phyloP scores from a whole-genome alignment of 2,329 filamentous ascomycete genomes.

The Chaetomiaceae sp. region DNA sequence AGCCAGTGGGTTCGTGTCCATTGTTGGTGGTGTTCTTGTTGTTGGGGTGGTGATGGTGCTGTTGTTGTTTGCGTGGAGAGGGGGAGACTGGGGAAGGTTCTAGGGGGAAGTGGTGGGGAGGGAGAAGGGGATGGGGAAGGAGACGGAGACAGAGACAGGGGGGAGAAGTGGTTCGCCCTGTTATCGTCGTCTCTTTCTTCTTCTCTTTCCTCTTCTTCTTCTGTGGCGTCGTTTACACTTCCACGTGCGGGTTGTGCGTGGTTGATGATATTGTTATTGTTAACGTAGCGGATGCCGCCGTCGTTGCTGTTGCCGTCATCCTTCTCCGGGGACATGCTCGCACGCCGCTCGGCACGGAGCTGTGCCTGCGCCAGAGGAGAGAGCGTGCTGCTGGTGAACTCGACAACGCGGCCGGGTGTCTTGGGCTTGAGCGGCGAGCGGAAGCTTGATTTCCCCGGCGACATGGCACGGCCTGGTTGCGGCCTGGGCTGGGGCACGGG shows the following conservation, averaged over 20 bases:
- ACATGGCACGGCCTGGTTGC: constrained; percentile 47
- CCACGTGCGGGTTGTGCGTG: background rate
- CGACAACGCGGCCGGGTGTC: constrained; percentile 54
- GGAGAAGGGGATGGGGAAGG: background rate
- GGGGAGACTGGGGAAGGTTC: background rate
- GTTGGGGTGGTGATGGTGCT: constrained; percentile 2
- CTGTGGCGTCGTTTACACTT: too few species aligned
- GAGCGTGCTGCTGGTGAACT: constrained; percentile 49
- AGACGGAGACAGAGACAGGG: background rate
- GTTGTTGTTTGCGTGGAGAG: constrained; percentile 7
- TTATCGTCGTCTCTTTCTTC: too few species aligned
- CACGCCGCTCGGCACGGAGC: constrained; percentile 23
- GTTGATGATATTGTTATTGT: too few species aligned
- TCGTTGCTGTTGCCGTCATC: background rate
- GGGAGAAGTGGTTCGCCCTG: constrained; percentile 14
- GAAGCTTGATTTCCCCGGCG: constrained; percentile 53
- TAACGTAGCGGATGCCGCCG: too few species aligned
- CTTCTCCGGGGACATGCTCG: constrained; percentile 2
- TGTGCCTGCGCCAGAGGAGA: constrained; percentile 42
- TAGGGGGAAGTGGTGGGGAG: background rate
- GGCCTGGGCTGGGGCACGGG: constrained; percentile 42
- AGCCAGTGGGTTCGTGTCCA: constrained; percentile 53
- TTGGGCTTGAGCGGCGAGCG: constrained; percentile 54
- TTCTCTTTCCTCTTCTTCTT: too few species aligned
- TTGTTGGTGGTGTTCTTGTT: too few species aligned